A percentile compares a stretch with the other conserved stretches of the same genome.
Conservation (phyloP, 331 rosid genomes). For the Malus hybrid region DNA sequence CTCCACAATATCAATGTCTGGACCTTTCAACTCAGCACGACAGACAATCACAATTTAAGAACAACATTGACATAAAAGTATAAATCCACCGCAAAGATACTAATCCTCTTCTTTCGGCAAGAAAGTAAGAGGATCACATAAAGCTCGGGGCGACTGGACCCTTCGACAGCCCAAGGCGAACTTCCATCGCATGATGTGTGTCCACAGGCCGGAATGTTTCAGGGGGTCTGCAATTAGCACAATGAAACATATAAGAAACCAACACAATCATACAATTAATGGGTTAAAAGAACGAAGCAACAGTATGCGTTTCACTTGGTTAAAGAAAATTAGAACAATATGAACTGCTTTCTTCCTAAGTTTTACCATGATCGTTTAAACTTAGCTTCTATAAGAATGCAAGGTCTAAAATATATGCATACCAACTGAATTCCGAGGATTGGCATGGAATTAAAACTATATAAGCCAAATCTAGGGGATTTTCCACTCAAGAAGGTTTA, state of each 20-base stretch:
- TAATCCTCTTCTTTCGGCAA: background rate
- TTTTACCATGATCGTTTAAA: background rate
- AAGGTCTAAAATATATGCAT: background rate
- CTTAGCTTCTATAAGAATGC: background rate
- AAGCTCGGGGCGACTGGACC: conserved; percentile 73
- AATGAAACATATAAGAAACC: background rate
- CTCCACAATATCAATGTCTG: background rate
- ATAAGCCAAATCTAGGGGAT: too few relatives aligned
- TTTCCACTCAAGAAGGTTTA: background rate
- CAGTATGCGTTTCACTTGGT: too few relatives aligned
- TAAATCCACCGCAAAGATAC: background rate
- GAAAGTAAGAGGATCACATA: conserved; percentile 19
- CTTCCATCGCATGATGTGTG: conserved; percentile 90
- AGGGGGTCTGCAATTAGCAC: conserved; percentile 56
- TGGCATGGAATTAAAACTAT: background rate
- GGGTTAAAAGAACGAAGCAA: too few relatives aligned
- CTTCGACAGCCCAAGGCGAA: conserved; percentile 70
- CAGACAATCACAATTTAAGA: background rate
- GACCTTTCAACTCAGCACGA: background rate
- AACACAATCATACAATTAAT: too few relatives aligned
- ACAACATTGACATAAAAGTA: background rate
- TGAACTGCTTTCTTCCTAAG: too few relatives aligned
- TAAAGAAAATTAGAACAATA: too few relatives aligned
- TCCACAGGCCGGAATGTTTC: conserved; percentile 60
- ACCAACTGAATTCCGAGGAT: background rate